A percentile compares a stretch with the other conserved stretches of the same genome.
Evolutionary conservation across 805 yeast species (phyloP).

Genomic region (Saccharomycopsis vini): DNA sequence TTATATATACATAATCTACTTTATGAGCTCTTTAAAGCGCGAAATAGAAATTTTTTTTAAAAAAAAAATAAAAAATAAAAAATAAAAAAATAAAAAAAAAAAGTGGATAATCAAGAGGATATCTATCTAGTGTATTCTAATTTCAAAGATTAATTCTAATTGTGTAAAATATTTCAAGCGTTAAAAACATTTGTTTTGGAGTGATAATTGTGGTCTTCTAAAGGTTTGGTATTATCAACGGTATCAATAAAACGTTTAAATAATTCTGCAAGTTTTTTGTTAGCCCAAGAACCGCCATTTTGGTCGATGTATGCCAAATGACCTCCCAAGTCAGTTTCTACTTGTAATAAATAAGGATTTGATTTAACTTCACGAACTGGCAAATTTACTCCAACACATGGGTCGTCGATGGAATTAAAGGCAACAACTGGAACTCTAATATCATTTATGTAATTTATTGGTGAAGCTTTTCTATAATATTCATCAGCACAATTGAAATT

Average conservation of each 20-base stretch:
- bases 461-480: constrained; percentile 59
- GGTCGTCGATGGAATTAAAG: constrained; percentile 60
- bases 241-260: constrained; percentile 31
- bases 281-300: constrained; percentile 41
- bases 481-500: constrained; percentile 56
- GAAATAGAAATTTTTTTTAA: too few species aligned
- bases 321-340: constrained; percentile 61
- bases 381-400: constrained; percentile 46
- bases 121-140: background rate
- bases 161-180: background rate
- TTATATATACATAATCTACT: too few species aligned
- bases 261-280: constrained; percentile 33
- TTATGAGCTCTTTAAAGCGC: too few species aligned
- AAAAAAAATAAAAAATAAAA: too few species aligned
- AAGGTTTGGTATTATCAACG: constrained; percentile 21
- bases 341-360: constrained; percentile 51
- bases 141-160: background rate
- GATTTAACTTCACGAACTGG: constrained; percentile 41
- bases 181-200: constrained; percentile 8
- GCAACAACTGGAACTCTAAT: constrained; percentile 55
- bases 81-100: too few species aligned
- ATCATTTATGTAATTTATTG: constrained; percentile 44
- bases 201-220: constrained; percentile 7
- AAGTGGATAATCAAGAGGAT: too few species aligned
- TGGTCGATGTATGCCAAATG: constrained; percentile 48